Evolutionary conservation across 129 eudicot species (phyloP), one percentile per base, ranked within the genome.

Genomic region (Centaurea solstitialis): DNA sequence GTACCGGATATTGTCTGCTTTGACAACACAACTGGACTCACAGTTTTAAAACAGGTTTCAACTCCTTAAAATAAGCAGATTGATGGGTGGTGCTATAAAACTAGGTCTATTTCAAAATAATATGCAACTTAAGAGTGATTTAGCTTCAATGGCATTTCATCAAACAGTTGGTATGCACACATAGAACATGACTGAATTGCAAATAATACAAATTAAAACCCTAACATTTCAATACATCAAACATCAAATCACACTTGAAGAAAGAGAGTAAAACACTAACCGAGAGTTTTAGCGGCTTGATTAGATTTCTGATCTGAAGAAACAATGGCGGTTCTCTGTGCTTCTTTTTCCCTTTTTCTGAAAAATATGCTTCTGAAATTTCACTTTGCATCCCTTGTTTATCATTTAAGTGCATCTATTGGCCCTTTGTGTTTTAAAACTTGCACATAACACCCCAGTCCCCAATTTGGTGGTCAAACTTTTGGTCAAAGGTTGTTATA

Each of bases 111-210:
- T 26, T n/a, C 11, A 2, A 73, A 2, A 62, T 15, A 18, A 43
- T 41, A 64, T 39, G n/a, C 17, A 71, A 71, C 11, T 71, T 9
- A 39, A 71, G 75, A 38, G 33, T 64, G 68, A 43, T 33, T 75
- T 74, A 47, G 85, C 24, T 81, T 21, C 10, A 33, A 83, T 13
- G 75, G 6, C 78, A 72, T 82, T 82, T 82, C 78, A 77, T 76
- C 86, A 71, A 82, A 76, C 86, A 82, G 38, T 70, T 76, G 43
- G 81, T 57, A 41, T 13, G 13, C 85, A 76, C 38, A 17, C 0
- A 68, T 76, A 17, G 9, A 69, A 68, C 70, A 53, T 18, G 50
- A n/a, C 30, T 82, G 24, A 69, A 5, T 57, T 76, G 38, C 72
- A 23, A 24, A 35, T 7, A 26, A 12, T 26, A 10, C 7, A 70